These are phyloP conservation scores for Cercospora canescens DNA, from an alignment of 2,329 filamentous ascomycete genomes.

Conservation along the genomic window DNA sequence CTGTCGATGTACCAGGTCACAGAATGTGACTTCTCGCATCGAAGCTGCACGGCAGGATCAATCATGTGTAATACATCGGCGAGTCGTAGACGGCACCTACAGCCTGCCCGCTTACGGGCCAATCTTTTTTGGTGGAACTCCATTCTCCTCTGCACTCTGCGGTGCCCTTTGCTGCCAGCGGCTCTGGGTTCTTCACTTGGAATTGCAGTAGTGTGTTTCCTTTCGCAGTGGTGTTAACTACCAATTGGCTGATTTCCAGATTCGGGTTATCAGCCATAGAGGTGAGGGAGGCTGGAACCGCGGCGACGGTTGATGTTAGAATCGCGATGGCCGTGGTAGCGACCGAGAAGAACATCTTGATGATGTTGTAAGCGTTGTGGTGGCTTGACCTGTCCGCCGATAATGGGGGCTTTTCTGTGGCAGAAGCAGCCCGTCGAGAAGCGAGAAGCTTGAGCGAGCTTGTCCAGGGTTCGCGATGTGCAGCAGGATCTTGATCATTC, in stretches of 20 bases:
- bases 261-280: conserved; percentile 15
- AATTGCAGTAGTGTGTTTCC: conserved; percentile 31
- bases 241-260: conserved; percentile 26
- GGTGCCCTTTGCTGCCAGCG: conserved; percentile 28
- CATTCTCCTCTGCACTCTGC: conserved; percentile 28
- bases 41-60: conserved; percentile 13
- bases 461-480: background rate
- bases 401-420: background rate
- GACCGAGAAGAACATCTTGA: conserved; percentile 9
- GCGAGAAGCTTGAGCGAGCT: background rate
- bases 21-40: conserved; percentile 21
- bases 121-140: conserved; percentile 22
- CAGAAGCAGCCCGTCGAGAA: background rate
- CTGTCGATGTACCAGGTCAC: conserved; percentile 31
- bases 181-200: conserved; percentile 32
- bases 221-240: conserved; percentile 17
- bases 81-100: background rate
- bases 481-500: background rate
- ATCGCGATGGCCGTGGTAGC: conserved; percentile 1
- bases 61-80: background rate
- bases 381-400: background rate
- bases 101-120: conserved; percentile 17
- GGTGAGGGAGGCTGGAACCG: conserved; percentile 5
- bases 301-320: background rate
- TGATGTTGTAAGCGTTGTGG: background rate